Evolutionary conservation across 2,329 filamentous ascomycete species (phyloP).

Genomic region (Scleromitrula shiraiana): DNA sequence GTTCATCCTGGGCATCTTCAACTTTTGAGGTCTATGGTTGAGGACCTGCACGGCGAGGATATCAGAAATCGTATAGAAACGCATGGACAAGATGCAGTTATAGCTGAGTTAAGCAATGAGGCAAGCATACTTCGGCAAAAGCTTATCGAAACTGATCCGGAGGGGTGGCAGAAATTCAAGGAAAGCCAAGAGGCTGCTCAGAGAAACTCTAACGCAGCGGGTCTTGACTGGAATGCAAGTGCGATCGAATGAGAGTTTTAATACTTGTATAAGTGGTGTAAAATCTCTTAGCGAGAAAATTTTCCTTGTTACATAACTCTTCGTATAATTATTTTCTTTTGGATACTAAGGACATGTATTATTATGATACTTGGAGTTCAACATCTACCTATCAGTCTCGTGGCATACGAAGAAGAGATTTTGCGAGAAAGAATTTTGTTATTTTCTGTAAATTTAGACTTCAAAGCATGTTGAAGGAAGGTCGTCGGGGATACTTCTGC

Average conservation of each 20-base stretch:
- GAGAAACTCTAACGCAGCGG: slow-evolving; percentile 19
- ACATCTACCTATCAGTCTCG: no score
- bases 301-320: no score
- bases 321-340: neutral
- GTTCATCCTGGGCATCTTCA: slow-evolving; percentile 26
- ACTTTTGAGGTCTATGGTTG: slow-evolving; percentile 54
- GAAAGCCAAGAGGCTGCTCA: slow-evolving; percentile 44
- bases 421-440: no score
- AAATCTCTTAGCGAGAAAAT: no score
- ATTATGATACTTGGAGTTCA: no score
- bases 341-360: neutral
- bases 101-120: slow-evolving; percentile 49
- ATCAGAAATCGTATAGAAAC: slow-evolving; percentile 44
- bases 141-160: slow-evolving; percentile 54
- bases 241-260: slow-evolving; percentile 16
- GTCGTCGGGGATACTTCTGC: no score
- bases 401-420: no score
- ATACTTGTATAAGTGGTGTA: neutral
- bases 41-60: slow-evolving; percentile 53
- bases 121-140: slow-evolving; percentile 34
- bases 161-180: slow-evolving; percentile 55
- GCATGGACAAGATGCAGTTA: slow-evolving; percentile 45
- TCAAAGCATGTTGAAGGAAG: no score
- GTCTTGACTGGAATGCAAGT: slow-evolving; percentile 15
- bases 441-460: no score